Evolutionary conservation across 805 yeast genomes (phyloP).

Genomic region (Jamesozyma spencerorum): DNA sequence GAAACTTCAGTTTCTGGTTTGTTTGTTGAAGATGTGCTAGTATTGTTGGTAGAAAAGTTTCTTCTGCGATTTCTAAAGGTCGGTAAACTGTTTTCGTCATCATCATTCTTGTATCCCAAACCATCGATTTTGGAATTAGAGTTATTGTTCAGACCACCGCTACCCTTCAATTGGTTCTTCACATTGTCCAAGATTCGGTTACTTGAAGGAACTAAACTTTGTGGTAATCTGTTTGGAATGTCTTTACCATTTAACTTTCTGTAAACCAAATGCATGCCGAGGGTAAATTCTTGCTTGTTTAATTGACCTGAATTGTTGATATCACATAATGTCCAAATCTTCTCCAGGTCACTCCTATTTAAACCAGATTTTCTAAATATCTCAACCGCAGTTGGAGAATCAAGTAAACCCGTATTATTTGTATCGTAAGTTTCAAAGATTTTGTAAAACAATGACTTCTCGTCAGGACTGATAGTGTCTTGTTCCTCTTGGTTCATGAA

Average conservation of each 20-base stretch:
- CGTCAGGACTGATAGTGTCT: constrained; percentile 76
- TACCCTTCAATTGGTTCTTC: constrained; percentile 41
- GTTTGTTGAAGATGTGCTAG: background rate
- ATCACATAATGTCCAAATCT: constrained; percentile 86
- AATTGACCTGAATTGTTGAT: constrained; percentile 72
- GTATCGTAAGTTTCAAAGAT: constrained; percentile 86
- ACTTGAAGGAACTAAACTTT: constrained; percentile 84
- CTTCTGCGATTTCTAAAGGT: constrained; percentile 46
- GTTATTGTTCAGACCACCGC: constrained; percentile 6
- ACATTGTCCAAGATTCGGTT: constrained; percentile 62
- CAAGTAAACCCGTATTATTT: constrained; percentile 54
- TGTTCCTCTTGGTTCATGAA: constrained; percentile 22
- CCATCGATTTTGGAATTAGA: constrained; percentile 21
- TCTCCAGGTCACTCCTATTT: constrained; percentile 73
- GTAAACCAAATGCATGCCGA: constrained; percentile 95
- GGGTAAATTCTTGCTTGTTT: constrained; percentile 84
- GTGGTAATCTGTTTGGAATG: constrained; percentile 75
- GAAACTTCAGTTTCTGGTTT: background rate
- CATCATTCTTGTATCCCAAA: constrained; percentile 67
- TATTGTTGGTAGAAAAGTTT: constrained; percentile 4
- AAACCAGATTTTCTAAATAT: constrained; percentile 89
- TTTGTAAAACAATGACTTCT: constrained; percentile 75
- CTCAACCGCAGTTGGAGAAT: constrained; percentile 73
- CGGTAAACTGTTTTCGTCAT: constrained; percentile 60
- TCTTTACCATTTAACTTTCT: constrained; percentile 81